Conservation (phyloP, 331 rosid species). For the Pyracantha coccinea region DNA sequence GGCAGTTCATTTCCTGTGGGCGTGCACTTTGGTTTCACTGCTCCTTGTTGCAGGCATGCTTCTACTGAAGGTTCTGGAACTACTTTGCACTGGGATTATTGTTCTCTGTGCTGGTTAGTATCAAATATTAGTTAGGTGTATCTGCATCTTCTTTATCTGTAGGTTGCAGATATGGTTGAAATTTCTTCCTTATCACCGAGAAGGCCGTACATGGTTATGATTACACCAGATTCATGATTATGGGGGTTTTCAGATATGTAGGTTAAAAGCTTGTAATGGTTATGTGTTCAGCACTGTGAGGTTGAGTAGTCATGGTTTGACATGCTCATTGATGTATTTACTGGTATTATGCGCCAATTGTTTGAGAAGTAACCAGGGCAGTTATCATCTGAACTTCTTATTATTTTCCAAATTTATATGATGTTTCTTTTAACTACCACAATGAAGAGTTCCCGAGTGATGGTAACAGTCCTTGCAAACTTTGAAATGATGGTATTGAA, state of each 20-base stretch:
- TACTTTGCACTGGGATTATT: constrained; percentile 1
- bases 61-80: constrained; percentile 3
- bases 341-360: constrained; percentile 22
- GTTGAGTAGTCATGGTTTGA: constrained; percentile 15
- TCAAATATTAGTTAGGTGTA: constrained; percentile 17
- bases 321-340: constrained; percentile 23
- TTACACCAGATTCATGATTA: constrained; percentile 24
- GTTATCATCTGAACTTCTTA: constrained; percentile 30
- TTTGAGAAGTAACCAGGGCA: constrained; percentile 30
- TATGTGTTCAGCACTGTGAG: constrained; percentile 6
- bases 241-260: constrained; percentile 33
- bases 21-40: constrained; percentile 11
- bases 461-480: constrained; percentile 41
- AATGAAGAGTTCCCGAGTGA: constrained; percentile 11
- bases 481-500: constrained; percentile 36
- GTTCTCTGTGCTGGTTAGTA: constrained; percentile 26
- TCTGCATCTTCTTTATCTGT: constrained; percentile 18
- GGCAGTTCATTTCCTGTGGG: constrained; percentile 24
- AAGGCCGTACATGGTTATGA: constrained; percentile 19
- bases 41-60: constrained; percentile 23
- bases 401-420: constrained; percentile 11
- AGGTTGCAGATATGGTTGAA: constrained; percentile 19
- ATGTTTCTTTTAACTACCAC: not conserved
- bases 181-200: constrained; percentile 8
- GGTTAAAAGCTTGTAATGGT: constrained; percentile 28